Evolutionary conservation across 176 grass and related monocot species (phyloP).

Genomic region (Alopecurus myosuroides): DNA sequence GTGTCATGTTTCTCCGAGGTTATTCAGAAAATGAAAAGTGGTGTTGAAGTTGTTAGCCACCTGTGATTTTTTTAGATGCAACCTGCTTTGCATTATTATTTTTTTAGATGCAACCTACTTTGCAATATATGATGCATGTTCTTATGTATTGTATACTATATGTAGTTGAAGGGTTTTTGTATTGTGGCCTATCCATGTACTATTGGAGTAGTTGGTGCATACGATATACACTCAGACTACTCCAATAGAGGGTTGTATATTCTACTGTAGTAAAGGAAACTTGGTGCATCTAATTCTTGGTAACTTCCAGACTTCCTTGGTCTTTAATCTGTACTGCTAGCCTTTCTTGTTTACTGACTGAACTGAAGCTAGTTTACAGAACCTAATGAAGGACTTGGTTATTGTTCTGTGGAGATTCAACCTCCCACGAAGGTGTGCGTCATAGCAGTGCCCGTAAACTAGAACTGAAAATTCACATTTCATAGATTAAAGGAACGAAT

Average conservation of each 20-base stretch:
- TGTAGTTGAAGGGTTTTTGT: neutral
- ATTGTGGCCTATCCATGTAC: neutral
- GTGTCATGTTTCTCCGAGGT: neutral
- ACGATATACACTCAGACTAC: neutral
- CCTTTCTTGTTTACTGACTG: too few species aligned
- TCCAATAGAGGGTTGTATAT: neutral
- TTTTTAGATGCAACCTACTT: too few species aligned
- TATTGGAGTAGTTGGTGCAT: neutral
- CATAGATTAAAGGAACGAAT: too few species aligned
- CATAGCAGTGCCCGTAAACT: too few species aligned
- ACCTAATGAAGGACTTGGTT: conserved; percentile 51
- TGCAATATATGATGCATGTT: neutral
- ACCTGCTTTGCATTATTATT: neutral
- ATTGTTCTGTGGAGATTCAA: too few species aligned
- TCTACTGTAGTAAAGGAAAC: neutral
- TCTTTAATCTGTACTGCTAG: neutral
- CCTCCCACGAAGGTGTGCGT: too few species aligned
- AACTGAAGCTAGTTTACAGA: conserved; percentile 37
- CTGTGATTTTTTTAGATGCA: neutral
- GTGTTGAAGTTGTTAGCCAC: neutral
- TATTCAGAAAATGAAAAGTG: neutral
- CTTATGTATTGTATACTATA: neutral
- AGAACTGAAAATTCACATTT: too few species aligned
- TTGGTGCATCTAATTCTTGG: neutral
- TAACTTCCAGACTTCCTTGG: neutral